These are phyloP conservation scores for Alternaria novae-zelandiae DNA, from an alignment of 2,329 filamentous ascomycete genomes.

Conservation along the genomic window DNA sequence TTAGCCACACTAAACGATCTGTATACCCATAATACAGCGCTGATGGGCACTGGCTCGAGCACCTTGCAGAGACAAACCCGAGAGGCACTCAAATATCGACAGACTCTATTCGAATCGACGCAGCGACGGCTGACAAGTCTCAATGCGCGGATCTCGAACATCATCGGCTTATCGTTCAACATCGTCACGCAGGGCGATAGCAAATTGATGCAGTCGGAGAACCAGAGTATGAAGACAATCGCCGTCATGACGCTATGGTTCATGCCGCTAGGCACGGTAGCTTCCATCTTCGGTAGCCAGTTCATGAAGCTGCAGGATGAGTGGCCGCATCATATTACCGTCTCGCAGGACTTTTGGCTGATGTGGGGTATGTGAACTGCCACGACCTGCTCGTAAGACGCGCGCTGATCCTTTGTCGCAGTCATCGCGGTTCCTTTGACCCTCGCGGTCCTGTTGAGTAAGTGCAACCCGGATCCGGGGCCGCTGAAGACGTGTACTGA, in stretches of 20 bases:
- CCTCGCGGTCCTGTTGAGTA: slow-evolving; percentile 16
- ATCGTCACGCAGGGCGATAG: slow-evolving; percentile 50
- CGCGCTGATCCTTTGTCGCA: not conserved
- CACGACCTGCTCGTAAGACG: not conserved
- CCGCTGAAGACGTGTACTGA: not conserved
- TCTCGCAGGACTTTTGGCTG: slow-evolving; percentile 41
- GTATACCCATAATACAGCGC: slow-evolving; percentile 22
- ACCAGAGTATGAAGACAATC: slow-evolving; percentile 55
- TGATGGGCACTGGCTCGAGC: slow-evolving; percentile 5
- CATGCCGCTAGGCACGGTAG: slow-evolving; percentile 49
- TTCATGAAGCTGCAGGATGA: slow-evolving; percentile 35
- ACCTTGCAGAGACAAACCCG: slow-evolving; percentile 15
- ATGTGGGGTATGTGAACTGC: slow-evolving; percentile 23
- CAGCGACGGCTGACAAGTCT: slow-evolving; percentile 44
- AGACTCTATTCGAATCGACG: slow-evolving; percentile 43
- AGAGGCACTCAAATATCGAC: slow-evolving; percentile 37
- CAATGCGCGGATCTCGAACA: slow-evolving; percentile 47
- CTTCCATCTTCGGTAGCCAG: slow-evolving; percentile 39
- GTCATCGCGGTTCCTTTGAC: slow-evolving; percentile 34
- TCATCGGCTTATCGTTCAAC: slow-evolving; percentile 50
- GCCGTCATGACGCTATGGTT: slow-evolving; percentile 54
- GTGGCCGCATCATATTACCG: slow-evolving; percentile 21
- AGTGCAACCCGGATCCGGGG: not conserved
- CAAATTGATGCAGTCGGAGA: slow-evolving; percentile 46
- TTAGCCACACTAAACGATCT: slow-evolving; percentile 36